phyloP scores from a whole-genome alignment of 306 rosid species.

The Heteromeles arbutifolia region DNA sequence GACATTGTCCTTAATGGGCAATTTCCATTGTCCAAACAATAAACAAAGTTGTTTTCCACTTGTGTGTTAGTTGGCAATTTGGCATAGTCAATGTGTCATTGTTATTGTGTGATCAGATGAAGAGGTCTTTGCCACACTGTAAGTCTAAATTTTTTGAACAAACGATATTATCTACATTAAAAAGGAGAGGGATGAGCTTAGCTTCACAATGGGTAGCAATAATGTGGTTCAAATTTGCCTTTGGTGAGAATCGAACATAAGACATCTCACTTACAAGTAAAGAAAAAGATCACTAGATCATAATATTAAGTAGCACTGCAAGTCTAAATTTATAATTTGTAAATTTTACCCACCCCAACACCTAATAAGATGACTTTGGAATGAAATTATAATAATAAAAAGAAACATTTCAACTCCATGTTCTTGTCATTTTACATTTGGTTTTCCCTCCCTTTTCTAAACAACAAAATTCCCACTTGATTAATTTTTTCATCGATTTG shows the following conservation, averaged over 20 bases:
- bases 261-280: too few species aligned
- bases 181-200: too few species aligned
- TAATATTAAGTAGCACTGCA: too few species aligned
- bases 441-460: not conserved
- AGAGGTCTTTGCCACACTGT: not conserved
- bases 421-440: not conserved
- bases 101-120: not conserved
- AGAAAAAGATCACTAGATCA: too few species aligned
- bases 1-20: not conserved
- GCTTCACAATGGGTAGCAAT: too few species aligned
- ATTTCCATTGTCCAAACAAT: not conserved
- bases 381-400: not conserved
- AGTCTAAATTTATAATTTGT: not conserved
- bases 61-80: not conserved
- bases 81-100: not conserved
- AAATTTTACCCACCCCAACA: constrained; percentile 3
- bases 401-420: not conserved
- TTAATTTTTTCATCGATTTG: not conserved
- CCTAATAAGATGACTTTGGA: not conserved
- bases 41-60: not conserved
- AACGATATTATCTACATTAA: too few species aligned
- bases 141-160: not conserved
- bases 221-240: too few species aligned
- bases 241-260: too few species aligned
- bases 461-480: not conserved